Conservation (phyloP, 441 rosid species). For the Iberis amara region DNA sequence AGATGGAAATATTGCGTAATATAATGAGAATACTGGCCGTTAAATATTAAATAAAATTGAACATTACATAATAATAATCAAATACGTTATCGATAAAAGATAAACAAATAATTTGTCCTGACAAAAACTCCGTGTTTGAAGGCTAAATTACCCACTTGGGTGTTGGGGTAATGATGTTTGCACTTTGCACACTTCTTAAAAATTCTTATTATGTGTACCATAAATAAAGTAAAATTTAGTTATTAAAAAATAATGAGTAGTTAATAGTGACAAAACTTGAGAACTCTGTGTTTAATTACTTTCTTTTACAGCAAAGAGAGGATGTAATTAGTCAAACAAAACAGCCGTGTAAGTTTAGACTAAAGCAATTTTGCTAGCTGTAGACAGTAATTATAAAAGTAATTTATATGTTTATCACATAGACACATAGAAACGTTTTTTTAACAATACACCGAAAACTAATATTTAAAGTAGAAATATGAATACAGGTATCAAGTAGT, state of each 20-base stretch:
- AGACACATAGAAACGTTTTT: too few species aligned
- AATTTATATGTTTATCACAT: too few species aligned
- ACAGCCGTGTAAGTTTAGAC: constrained; percentile 30
- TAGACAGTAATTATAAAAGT: not conserved
- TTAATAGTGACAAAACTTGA: constrained; percentile 26
- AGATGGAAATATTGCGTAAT: not conserved
- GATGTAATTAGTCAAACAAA: constrained; percentile 31
- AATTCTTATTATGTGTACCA: constrained; percentile 29
- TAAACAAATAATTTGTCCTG: constrained; percentile 19
- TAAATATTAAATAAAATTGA: not conserved
- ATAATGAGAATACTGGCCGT: not conserved
- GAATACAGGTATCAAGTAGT: too few species aligned
- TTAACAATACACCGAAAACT: too few species aligned
- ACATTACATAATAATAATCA: not conserved
- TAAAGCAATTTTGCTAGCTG: constrained; percentile 31
- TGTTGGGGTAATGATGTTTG: constrained; percentile 33
- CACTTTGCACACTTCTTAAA: constrained; percentile 31
- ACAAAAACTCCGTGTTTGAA: constrained; percentile 36
- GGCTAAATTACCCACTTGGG: constrained; percentile 30
- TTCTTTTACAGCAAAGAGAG: constrained; percentile 29
- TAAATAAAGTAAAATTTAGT: constrained; percentile 21
- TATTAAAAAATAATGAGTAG: constrained; percentile 6
- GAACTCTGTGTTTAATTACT: not conserved
- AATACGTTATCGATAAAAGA: not conserved
- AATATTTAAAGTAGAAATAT: too few species aligned